phyloP scores from a whole-genome alignment of 345 rosid genomes.

The Litchi chinensis region DNA sequence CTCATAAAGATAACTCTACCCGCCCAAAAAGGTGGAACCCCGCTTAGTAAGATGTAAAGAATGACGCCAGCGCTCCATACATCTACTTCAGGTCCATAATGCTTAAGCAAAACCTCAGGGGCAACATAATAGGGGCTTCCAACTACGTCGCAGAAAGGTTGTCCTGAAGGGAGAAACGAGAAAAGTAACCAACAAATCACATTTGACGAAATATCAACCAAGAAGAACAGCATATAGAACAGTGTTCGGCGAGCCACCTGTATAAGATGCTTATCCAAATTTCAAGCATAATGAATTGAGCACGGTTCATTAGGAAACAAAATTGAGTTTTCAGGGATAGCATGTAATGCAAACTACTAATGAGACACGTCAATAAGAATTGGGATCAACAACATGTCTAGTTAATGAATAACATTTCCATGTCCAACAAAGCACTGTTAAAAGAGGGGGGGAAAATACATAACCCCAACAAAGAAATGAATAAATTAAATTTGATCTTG shows the following conservation, averaged over 20 bases:
- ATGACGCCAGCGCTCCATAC: constrained; percentile 99
- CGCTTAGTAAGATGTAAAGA: constrained; percentile 88
- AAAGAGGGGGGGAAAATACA: not conserved
- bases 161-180: constrained; percentile 51
- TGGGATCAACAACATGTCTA: not conserved
- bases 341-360: not conserved
- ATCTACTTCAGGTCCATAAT: constrained; percentile 89
- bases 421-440: not conserved
- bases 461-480: not conserved
- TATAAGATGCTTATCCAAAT: constrained; percentile 2
- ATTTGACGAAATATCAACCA: constrained; percentile 4
- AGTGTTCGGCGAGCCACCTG: not conserved
- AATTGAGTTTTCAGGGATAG: not conserved
- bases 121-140: constrained; percentile 99
- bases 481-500: not conserved
- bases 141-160: constrained; percentile 79
- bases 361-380: not conserved
- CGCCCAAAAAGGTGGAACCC: constrained; percentile 98
- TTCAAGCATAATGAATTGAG: not conserved
- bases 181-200: constrained; percentile 11
- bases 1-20: constrained; percentile 38
- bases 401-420: not conserved
- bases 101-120: constrained; percentile 87
- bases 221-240: constrained; percentile 8
- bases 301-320: not conserved